Conservation (phyloP, 2,329 filamentous ascomycete species). For the Colletotrichum sp. region DNA sequence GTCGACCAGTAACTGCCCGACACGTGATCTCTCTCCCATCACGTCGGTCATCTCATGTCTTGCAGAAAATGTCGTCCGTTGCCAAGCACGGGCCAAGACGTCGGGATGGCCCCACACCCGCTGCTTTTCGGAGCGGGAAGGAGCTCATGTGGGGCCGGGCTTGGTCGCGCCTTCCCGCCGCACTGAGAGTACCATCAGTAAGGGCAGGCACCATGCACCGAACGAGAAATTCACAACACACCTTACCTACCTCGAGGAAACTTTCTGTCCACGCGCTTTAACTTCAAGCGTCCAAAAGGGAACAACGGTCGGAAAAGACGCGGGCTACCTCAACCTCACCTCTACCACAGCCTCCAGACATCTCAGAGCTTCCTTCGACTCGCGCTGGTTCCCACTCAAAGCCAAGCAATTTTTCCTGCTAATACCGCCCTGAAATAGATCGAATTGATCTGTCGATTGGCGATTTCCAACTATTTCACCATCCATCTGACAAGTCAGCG, state of each 20-base stretch:
- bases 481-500: rapidly evolving
- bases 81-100: background rate
- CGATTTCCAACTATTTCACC: rapidly evolving
- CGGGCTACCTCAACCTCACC: background rate
- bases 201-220: background rate
- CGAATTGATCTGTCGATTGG: background rate
- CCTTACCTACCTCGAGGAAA: background rate
- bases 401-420: too few relatives aligned
- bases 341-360: rapidly evolving
- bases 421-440: too few relatives aligned
- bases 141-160: background rate
- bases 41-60: background rate
- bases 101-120: background rate
- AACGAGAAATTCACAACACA: rapidly evolving
- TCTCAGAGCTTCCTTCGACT: rapidly evolving
- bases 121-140: background rate
- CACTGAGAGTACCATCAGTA: background rate
- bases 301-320: background rate
- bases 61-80: background rate
- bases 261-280: rapidly evolving
- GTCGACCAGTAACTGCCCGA: rapidly evolving
- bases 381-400: background rate
- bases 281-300: rapidly evolving
- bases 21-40: rapidly evolving
- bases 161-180: background rate